Base-by-base conservation (phyloP, 2,329 filamentous ascomycete genomes). In the Ophiocordyceps sinensis region DNA sequence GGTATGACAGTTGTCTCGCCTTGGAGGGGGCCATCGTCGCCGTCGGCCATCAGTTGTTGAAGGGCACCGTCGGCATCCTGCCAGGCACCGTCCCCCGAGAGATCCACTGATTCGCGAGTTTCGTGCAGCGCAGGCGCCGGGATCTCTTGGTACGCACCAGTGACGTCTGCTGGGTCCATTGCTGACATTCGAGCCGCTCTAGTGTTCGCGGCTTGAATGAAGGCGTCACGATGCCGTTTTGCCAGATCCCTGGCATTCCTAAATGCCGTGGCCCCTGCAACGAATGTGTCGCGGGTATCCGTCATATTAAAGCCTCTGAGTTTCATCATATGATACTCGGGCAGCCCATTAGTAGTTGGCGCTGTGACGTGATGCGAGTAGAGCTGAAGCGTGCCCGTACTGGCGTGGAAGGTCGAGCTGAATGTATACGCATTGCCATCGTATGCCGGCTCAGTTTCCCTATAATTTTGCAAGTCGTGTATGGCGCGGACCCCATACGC, bases 271-370 rank as follows among this genome's bases (percentile, higher is more conserved):
- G 51, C 53, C 19, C 62, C 64, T 41, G 55, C 12, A 11, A 49
- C 36, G 42, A 62, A 66, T 1, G 38, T 49, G 2, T 60, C 46
- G 5, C 38, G n/a, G n/a, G n/a, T n/a, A n/a, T n/a, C n/a, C n/a
- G n/a, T n/a, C n/a, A n/a, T n/a, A n/a, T n/a, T n/a, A n/a, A n/a
- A n/a, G n/a, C n/a, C n/a, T n/a, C n/a, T n/a, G n/a, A n/a, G n/a
- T n/a, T n/a, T n/a, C n/a, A n/a, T n/a, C n/a, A n/a, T n/a, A n/a
- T 65, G 52, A 48, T 66, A 67, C 49, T 59, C 56, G 6, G 55
- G 56, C 37, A 41, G 58, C 49, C 45, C 54, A 43, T 46, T 53
- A 38, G 53, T 46, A 23, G 13, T 47, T 37, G 60, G 55, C 43
- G 52, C 50, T 9, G 53, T 58, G 42, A 50, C 23, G 44, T 66